Base-by-base conservation (phyloP, 768 basidiomycete genomes). In the Lactifluus subvellereus region DNA sequence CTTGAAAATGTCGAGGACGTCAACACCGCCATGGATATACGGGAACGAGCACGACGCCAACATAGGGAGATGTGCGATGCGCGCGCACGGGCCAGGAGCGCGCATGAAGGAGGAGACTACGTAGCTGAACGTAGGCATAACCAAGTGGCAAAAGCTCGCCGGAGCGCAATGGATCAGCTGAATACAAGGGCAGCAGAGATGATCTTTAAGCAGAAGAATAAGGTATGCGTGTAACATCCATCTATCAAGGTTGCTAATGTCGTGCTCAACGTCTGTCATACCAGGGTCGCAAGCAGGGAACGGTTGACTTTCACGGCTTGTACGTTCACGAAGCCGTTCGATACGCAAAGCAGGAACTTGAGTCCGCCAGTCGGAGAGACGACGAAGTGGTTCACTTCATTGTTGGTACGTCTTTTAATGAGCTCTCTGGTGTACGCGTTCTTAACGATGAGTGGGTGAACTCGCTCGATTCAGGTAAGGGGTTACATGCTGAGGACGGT, bases 221-320 rank as follows among this genome's bases (percentile, higher is more conserved):
- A 64, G 63, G 63, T 64, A 42, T n/a, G 57, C 3, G 5, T 48
- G 22, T 13, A 27, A 48, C 14, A 3, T 3, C n/a, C 9, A 40
- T 43, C 14, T 48, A 14, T 33, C 37, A 14, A 40, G 40, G n/a
- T 20, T 38, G 13, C 8, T 0, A n/a, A n/a, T 11, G 3, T 35
- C 47, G 48, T 49, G 10, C 57, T 43, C 38, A 50, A 35, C 22
- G 13, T 52, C 7, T 32, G 8, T 42, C 37, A 11, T 47, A 14
- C 45, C 20, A 64, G 62, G 33, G 10, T 32, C 53, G 22, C n/a
- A n/a, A 30, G 33, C 16, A 60, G 49, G 53, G 58, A 16, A 56
- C n/a, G 33, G 20, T 64, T n/a, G 63, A 64, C 40, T 59, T 64
- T 38, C 63, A 64, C 32, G 48, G 48, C 27, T 50, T 64, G 27